A percentile compares a stretch with the other conserved stretches of the same genome.
These are phyloP conservation scores for Plasmodium gonderi DNA, from an alignment of 169 alveolate species.

Conservation along the genomic window DNA sequence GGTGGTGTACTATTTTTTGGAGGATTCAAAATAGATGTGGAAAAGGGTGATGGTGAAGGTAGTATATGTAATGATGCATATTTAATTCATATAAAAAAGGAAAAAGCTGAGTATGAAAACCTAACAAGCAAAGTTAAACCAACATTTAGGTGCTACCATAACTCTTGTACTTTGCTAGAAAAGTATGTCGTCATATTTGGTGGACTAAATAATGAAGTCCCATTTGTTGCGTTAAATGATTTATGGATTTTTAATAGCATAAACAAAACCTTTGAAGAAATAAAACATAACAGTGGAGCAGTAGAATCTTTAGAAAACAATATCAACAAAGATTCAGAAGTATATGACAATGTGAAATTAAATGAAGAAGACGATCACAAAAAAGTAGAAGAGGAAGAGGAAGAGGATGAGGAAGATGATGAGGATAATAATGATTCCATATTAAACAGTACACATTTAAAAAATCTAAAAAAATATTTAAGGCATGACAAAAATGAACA, in stretches of 20 bases:
- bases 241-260: slow-evolving; percentile 61
- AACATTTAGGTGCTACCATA: slow-evolving; percentile 45
- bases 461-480: slow-evolving; percentile 33
- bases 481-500: not conserved
- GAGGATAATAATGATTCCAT: slow-evolving; percentile 24
- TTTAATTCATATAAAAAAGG: slow-evolving; percentile 42
- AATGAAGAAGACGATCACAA: not conserved
- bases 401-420: slow-evolving; percentile 9
- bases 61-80: slow-evolving; percentile 57
- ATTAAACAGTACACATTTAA: slow-evolving; percentile 24
- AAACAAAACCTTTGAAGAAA: slow-evolving; percentile 50
- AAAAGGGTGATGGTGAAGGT: not conserved
- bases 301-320: not conserved
- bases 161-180: slow-evolving; percentile 47
- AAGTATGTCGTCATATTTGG: slow-evolving; percentile 64
- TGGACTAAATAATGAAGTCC: slow-evolving; percentile 47
- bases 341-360: not conserved
- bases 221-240: slow-evolving; percentile 58
- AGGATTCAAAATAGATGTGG: slow-evolving; percentile 53
- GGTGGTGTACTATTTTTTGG: slow-evolving; percentile 62
- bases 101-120: slow-evolving; percentile 43
- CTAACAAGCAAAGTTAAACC: slow-evolving; percentile 37
- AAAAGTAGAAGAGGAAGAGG: not conserved
- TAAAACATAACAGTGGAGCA: not conserved
- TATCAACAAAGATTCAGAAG: not conserved